phyloP scores from a whole-genome alignment of 768 basidiomycete species.

The Tylopilus intermedius region DNA sequence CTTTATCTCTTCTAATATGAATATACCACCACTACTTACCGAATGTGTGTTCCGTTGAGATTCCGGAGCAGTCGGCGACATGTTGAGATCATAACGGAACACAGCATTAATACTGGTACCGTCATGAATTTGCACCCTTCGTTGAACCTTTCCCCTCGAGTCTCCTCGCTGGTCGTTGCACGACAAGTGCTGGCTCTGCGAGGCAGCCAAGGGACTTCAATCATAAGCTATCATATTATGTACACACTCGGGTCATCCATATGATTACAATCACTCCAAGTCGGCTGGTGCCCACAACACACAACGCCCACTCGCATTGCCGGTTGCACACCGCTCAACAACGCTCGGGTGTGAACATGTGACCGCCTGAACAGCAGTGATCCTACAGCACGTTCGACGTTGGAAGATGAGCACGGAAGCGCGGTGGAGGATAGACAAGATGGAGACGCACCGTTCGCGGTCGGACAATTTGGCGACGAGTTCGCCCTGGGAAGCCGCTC shows the following conservation, averaged over 20 bases:
- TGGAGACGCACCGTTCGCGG: constrained; percentile 41
- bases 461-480: constrained; percentile 61
- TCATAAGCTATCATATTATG: neutral
- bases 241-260: neutral
- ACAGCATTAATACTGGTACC: no score
- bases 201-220: neutral
- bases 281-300: constrained; percentile 65
- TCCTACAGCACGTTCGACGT: constrained; percentile 34
- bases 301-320: constrained; percentile 76
- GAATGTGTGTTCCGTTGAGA: neutral
- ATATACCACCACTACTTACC: constrained; percentile 11
- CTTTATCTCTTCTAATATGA: constrained; percentile 14
- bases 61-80: neutral
- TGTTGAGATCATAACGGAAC: no score
- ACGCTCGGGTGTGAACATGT: constrained; percentile 78
- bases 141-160: no score
- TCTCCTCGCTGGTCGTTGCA: no score
- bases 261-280: constrained; percentile 2
- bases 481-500: constrained; percentile 49
- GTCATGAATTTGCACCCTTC: no score
- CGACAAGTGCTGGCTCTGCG: no score
- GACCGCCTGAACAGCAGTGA: constrained; percentile 86
- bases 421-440: neutral
- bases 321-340: constrained; percentile 69
- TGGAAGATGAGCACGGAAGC: neutral